Conservation (phyloP, 371 early-diverging fungal genomes). For the Mucor irregularis region DNA sequence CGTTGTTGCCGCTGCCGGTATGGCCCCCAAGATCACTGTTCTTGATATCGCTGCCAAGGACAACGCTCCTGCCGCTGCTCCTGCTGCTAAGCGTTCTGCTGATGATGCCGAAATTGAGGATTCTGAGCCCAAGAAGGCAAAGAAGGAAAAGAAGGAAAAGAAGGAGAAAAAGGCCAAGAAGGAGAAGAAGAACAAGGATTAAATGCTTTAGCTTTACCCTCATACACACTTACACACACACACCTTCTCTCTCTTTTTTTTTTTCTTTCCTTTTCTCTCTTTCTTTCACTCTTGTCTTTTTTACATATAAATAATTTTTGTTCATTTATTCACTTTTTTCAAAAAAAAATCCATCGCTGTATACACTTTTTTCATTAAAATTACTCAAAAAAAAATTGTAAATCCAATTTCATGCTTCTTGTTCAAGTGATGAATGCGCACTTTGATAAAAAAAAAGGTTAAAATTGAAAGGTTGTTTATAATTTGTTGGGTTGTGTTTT, state of each 20-base stretch:
- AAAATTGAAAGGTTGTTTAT: no score
- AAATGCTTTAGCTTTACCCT: background rate
- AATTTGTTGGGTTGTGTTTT: no score
- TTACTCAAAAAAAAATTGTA: no score
- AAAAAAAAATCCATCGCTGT: no score
- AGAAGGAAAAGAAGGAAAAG: conserved; percentile 48
- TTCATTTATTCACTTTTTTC: background rate
- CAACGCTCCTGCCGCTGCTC: conserved; percentile 6
- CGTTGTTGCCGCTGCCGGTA: conserved; percentile 43
- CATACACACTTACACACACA: background rate
- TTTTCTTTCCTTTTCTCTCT: background rate
- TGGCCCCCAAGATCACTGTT: conserved; percentile 37
- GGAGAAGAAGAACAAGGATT: conserved; percentile 24
- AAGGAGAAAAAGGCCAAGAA: conserved; percentile 32
- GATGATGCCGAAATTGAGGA: conserved; percentile 23
- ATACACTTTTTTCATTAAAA: no score
- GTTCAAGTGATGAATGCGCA: no score
- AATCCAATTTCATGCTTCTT: background rate
- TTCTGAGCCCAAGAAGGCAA: conserved; percentile 37
- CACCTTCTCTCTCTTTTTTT: background rate
- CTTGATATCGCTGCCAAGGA: conserved; percentile 41
- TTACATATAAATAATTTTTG: background rate
- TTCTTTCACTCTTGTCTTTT: no score
- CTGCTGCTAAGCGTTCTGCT: conserved; percentile 27
- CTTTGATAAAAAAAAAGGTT: background rate